phyloP scores from a whole-genome alignment of 768 basidiomycete species.

The Rhodotorula diobovata region DNA sequence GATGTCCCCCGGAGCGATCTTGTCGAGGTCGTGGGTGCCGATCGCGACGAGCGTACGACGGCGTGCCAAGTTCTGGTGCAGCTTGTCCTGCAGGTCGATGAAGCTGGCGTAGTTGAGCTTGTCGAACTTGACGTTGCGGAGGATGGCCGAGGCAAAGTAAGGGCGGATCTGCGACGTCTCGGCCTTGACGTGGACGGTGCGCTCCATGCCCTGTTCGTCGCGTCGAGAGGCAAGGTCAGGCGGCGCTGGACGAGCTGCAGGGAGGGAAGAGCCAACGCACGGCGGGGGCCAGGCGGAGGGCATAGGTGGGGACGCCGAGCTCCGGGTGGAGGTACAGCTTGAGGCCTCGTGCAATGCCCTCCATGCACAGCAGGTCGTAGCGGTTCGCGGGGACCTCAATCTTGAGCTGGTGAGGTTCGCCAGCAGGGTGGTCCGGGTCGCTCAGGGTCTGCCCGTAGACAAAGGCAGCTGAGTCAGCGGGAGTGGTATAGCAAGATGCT shows the following conservation, averaged over 20 bases:
- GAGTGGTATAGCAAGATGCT: too few relatives aligned
- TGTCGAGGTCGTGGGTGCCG: constrained; percentile 95
- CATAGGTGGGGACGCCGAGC: constrained; percentile 26
- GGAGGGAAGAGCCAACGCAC: constrained; percentile 51
- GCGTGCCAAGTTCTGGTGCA: constrained; percentile 92
- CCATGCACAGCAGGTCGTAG: constrained; percentile 95
- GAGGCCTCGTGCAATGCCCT: constrained; percentile 85
- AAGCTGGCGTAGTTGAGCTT: constrained; percentile 86
- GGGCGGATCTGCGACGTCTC: constrained; percentile 84
- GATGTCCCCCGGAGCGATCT: constrained; percentile 56
- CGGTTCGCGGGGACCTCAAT: constrained; percentile 99
- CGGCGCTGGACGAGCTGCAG: constrained; percentile 51
- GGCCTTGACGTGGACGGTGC: constrained; percentile 65
- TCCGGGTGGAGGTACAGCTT: constrained; percentile 62
- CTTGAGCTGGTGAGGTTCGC: constrained; percentile 74
- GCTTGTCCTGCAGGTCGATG: constrained; percentile 98
- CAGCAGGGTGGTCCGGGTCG: constrained; percentile 32
- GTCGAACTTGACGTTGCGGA: constrained; percentile 86
- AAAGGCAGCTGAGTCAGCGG: background rate
- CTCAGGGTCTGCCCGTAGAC: constrained; percentile 33
- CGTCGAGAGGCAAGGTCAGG: background rate
- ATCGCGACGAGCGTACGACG: constrained; percentile 87
- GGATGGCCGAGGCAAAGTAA: constrained; percentile 80
- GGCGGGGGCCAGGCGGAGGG: constrained; percentile 28
- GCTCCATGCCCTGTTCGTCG: constrained; percentile 40